These are phyloP conservation scores for Sisymbrium altissimum DNA, from an alignment of 345 rosid genomes.

Conservation along the genomic window DNA sequence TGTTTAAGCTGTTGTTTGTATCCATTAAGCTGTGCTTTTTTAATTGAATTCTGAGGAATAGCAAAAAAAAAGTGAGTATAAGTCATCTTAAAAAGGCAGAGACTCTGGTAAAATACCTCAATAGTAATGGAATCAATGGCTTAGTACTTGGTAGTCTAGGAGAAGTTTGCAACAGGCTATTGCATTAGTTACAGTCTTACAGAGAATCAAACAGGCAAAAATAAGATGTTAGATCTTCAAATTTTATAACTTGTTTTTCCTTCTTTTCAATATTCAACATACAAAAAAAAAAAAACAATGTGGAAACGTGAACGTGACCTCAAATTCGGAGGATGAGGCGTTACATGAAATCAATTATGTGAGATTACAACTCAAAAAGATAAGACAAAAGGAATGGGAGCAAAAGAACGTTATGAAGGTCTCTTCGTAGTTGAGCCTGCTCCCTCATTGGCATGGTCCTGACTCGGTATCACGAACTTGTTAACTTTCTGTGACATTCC, in stretches of 20 bases:
- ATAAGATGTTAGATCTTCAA: not conserved
- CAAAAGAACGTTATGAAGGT: slow-evolving; percentile 28
- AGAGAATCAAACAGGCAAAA: not conserved
- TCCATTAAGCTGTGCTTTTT: not conserved
- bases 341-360: not conserved
- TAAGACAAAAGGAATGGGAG: not conserved
- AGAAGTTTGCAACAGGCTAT: not conserved
- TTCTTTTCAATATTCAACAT: not conserved
- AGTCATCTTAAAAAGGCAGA: too few species aligned
- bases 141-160: too few species aligned
- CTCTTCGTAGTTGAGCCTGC: slow-evolving; percentile 39
- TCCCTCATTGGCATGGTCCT: slow-evolving; percentile 30
- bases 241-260: not conserved
- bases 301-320: not conserved
- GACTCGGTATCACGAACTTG: slow-evolving; percentile 55
- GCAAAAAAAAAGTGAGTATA: too few species aligned
- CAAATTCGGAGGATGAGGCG: not conserved
- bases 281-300: not conserved
- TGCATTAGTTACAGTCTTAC: not conserved
- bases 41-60: too few species aligned
- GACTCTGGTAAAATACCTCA: not conserved
- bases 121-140: not conserved
- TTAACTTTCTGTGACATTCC: slow-evolving; percentile 54
- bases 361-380: not conserved
- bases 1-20: not conserved